These are phyloP conservation scores for Aphanomyces invadans DNA, from an alignment of 352 stramenopile species.

Conservation along the genomic window DNA sequence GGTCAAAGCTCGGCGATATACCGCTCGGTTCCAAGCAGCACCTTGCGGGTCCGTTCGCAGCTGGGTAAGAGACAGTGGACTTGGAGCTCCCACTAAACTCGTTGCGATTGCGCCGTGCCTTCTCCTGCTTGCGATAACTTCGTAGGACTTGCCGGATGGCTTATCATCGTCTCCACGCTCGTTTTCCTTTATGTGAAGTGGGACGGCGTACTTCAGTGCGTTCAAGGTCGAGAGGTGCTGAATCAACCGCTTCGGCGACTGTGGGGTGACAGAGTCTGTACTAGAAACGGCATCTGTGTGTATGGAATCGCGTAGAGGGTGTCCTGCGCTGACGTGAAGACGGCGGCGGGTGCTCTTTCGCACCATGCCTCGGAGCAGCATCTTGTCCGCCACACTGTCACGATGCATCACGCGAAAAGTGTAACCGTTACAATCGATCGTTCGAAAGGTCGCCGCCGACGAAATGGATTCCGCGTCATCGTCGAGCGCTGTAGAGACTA, in stretches of 20 bases:
- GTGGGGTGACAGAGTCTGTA: background rate
- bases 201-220: background rate
- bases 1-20: background rate
- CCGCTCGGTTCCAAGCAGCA: background rate
- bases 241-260: background rate
- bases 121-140: background rate
- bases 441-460: background rate
- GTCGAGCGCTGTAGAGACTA: background rate
- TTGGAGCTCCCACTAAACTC: background rate
- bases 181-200: background rate
- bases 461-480: background rate
- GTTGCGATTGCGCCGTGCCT: background rate
- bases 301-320: background rate
- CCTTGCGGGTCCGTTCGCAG: background rate
- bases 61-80: background rate
- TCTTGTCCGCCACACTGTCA: background rate
- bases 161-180: background rate
- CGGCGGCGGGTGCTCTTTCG: background rate
- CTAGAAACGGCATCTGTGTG: background rate
- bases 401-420: background rate
- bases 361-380: conserved; percentile 11
- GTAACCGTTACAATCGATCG: too few relatives aligned
- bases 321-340: background rate
- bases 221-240: background rate
- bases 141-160: background rate